Conservation (phyloP, 83 land plant genomes). For the Thuja plicata region DNA sequence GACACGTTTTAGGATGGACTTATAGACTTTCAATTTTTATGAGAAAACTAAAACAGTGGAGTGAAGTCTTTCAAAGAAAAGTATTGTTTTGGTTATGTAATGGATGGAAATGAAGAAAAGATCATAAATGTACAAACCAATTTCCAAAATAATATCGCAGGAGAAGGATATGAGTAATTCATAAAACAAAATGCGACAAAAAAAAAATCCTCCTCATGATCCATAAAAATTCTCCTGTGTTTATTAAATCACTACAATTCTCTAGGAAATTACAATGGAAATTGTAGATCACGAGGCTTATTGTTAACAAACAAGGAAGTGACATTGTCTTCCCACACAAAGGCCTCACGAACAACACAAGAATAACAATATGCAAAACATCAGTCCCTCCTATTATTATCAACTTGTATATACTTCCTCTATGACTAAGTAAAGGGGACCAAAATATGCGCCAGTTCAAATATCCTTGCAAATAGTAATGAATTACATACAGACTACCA, state of each 20-base stretch:
- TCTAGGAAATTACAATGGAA: not conserved
- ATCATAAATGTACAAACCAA: not conserved
- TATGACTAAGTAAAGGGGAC: not conserved
- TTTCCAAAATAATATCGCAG: not conserved
- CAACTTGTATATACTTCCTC: not conserved
- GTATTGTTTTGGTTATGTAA: not conserved
- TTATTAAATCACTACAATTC: not conserved
- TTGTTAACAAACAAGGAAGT: not conserved
- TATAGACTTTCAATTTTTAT: not conserved
- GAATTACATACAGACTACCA: constrained; percentile 6
- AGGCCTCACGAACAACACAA: not conserved
- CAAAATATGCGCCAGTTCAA: not conserved
- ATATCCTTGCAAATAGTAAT: not conserved
- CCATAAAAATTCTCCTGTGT: not conserved
- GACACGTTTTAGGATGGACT: not conserved
- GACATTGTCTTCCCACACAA: too few species aligned
- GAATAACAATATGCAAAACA: not conserved
- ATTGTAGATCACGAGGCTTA: not conserved
- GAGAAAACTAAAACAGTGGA: not conserved
- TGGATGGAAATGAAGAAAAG: not conserved
- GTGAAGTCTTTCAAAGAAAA: not conserved
- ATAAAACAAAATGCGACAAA: not conserved
- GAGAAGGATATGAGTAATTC: not conserved
- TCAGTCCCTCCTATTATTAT: not conserved
- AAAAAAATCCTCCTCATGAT: not conserved